Base-by-base conservation (phyloP, 805 yeast species). In the Pichia nanzhaoensis region DNA sequence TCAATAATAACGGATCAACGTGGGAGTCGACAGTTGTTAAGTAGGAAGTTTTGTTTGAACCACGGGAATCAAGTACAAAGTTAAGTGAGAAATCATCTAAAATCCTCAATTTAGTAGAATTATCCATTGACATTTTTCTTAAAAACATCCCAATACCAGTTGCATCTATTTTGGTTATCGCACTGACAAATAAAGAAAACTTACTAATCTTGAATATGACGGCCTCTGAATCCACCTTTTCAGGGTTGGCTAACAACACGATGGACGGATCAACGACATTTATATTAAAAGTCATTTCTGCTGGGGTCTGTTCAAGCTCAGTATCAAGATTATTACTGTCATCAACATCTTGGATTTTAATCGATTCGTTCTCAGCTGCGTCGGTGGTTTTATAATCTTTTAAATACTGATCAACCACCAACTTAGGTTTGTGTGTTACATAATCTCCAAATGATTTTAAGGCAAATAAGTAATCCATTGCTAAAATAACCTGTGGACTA, bases 1-100 rank as follows among this genome's bases (percentile, higher is more conserved):
- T 73, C 63, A 91, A 62, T 16, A 91, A 65, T 33, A 93, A 60
- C 0, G 95, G 93, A 47, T 91, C 97, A 27, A 90, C 71, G 0
- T 88, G 75, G 8, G 82, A 71, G 45, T 81, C 82, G 10, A 89
- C 71, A 31, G 73, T 68, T 0, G 95, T 82, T 41, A 87, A 58
- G 41, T 75, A 70, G 18, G 75, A 75, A 1, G 76, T 74, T 0
- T 71, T 58, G 1, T 81, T 74, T 0, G 95, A 78, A 5, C 82
- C 82, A 37, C 88, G 69, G 8, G 76, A 71, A 57, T 91, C 96
- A 45, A 84, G 65, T 0, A 87, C 77, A 45, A 85, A 71, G 1
- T 89, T 78, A 2, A 88, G 66, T 1, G 95, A 84, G 62, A 91
- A 93, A 55, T 93, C 96, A 61, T 93, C 97, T 48, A 93, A 71